A percentile compares a stretch with the other conserved stretches of the same genome.
phyloP scores from a whole-genome alignment of 306 rosid genomes.

The Acacia acuminata region DNA sequence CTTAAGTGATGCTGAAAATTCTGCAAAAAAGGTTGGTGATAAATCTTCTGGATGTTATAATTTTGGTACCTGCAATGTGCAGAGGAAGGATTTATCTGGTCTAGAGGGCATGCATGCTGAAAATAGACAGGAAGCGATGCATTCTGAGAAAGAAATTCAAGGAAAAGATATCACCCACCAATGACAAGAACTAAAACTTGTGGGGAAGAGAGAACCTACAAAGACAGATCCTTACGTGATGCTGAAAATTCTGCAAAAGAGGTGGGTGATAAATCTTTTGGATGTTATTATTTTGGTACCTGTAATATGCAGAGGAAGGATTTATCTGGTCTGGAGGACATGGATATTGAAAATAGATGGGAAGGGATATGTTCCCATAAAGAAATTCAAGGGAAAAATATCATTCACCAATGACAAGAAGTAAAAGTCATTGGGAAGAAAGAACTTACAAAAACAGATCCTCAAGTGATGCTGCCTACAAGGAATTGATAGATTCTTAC shows the following conservation, averaged over 20 bases:
- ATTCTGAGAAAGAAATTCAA: slow-evolving; percentile 32
- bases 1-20: slow-evolving; percentile 35
- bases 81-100: slow-evolving; percentile 39
- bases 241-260: slow-evolving; percentile 14
- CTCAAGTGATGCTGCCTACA: slow-evolving; percentile 70
- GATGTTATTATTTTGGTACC: not conserved
- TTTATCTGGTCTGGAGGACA: not conserved
- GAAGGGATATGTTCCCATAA: not conserved
- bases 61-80: slow-evolving; percentile 35
- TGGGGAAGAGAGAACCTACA: slow-evolving; percentile 41
- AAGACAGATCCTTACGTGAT: slow-evolving; percentile 62
- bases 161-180: slow-evolving; percentile 29
- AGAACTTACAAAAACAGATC: slow-evolving; percentile 54
- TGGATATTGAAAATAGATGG: not conserved
- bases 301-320: not conserved
- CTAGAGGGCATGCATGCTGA: slow-evolving; percentile 54
- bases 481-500: slow-evolving; percentile 73
- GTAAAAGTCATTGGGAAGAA: slow-evolving; percentile 26
- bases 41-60: slow-evolving; percentile 35
- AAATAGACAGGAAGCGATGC: slow-evolving; percentile 54
- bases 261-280: not conserved
- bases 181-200: slow-evolving; percentile 36
- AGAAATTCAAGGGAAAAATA: not conserved
- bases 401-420: slow-evolving; percentile 31
- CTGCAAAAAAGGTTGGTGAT: slow-evolving; percentile 34